Percentiles rank a stretch among this genome's conserved stretches.
Evolutionary conservation across 257 asterid species (phyloP).

Genomic region (Primulina eburnea): DNA sequence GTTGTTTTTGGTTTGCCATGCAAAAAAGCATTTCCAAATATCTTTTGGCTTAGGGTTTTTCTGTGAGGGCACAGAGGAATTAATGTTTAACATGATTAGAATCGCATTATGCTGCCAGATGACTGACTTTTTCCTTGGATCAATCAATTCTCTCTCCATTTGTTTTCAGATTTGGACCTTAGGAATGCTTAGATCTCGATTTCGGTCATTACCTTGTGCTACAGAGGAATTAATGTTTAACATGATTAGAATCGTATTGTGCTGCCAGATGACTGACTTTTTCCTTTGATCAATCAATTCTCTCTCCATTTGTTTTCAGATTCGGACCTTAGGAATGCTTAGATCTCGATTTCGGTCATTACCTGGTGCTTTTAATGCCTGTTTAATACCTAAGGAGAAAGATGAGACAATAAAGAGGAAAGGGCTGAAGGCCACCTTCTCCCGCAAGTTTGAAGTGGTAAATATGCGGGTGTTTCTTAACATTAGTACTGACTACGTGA

Average conservation of each 20-base stretch:
- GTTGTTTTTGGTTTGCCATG: constrained; percentile 16
- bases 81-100: constrained; percentile 14
- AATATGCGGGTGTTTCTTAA: background rate
- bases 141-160: constrained; percentile 14
- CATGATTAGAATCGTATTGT: background rate
- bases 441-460: constrained; percentile 85
- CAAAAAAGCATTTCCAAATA: background rate
- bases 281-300: constrained; percentile 22
- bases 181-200: constrained; percentile 98
- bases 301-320: constrained; percentile 45
- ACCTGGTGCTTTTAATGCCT: constrained; percentile 91
- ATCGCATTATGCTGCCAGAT: background rate
- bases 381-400: constrained; percentile 90
- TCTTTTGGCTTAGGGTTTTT: background rate
- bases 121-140: constrained; percentile 19
- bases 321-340: constrained; percentile 96
- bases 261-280: constrained; percentile 8
- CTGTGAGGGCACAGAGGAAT: background rate
- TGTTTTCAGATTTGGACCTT: constrained; percentile 82
- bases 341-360: constrained; percentile 84
- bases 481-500: background rate
- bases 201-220: constrained; percentile 86
- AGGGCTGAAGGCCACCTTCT: constrained; percentile 92
- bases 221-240: constrained; percentile 8
- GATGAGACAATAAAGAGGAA: constrained; percentile 68